These are phyloP conservation scores for Priceomyces castillae DNA, from an alignment of 805 yeast species.

Conservation along the genomic window DNA sequence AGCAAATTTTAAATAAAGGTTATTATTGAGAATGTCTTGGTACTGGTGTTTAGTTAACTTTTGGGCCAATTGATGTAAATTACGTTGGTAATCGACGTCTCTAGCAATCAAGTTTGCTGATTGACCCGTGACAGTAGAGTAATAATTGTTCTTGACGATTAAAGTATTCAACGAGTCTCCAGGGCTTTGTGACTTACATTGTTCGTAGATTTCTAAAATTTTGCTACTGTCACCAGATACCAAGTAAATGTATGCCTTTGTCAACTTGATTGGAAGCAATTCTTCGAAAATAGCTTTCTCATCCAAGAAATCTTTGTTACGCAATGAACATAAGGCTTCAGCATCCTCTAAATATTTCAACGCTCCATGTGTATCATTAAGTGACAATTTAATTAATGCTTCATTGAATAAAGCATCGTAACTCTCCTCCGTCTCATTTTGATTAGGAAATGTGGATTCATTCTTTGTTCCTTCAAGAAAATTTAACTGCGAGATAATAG, in stretches of 20 bases:
- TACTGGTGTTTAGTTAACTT: slow-evolving; percentile 38
- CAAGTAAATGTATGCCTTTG: slow-evolving; percentile 55
- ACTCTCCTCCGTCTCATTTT: slow-evolving; percentile 8
- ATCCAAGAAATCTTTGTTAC: slow-evolving; percentile 45
- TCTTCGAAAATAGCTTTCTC: slow-evolving; percentile 35
- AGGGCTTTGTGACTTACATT: slow-evolving; percentile 25
- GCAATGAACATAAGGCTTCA: slow-evolving; percentile 35
- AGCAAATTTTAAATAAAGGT: slow-evolving; percentile 39
- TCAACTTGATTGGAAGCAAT: slow-evolving; percentile 58
- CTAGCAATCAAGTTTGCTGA: slow-evolving; percentile 31
- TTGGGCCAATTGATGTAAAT: slow-evolving; percentile 32
- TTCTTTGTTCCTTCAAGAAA: slow-evolving; percentile 10
- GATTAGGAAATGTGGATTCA: slow-evolving; percentile 1
- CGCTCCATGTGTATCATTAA: slow-evolving; percentile 38
- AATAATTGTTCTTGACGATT: slow-evolving; percentile 44
- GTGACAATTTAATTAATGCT: slow-evolving; percentile 48
- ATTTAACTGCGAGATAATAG: slow-evolving; percentile 54
- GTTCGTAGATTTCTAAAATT: slow-evolving; percentile 35
- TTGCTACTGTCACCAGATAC: slow-evolving; percentile 29
- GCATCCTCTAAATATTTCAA: slow-evolving; percentile 47
- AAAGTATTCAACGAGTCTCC: slow-evolving; percentile 41
- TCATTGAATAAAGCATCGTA: slow-evolving; percentile 63
- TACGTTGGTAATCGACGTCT: slow-evolving; percentile 33
- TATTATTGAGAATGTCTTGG: slow-evolving; percentile 41
- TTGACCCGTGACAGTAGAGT: slow-evolving; percentile 24